Percentiles rank a stretch among this genome's conserved stretches.
phyloP scores from a whole-genome alignment of 139 green algal genomes.

The Nannochloris sp. region DNA sequence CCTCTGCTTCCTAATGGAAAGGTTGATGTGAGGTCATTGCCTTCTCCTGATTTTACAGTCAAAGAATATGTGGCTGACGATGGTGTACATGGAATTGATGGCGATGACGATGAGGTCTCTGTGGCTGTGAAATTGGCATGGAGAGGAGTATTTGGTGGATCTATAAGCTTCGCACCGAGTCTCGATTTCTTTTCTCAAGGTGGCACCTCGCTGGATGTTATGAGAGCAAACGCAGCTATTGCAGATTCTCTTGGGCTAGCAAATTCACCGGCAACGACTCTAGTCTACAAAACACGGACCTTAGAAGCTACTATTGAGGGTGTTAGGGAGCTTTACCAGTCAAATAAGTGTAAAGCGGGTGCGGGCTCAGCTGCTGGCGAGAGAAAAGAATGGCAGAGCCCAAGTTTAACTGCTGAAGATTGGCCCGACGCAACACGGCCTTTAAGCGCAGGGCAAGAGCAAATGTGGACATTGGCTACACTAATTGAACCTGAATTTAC shows the following conservation, averaged over 20 bases:
- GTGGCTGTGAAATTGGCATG: neutral
- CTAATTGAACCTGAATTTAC: neutral
- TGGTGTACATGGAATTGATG: neutral
- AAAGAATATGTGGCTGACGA: too few relatives aligned
- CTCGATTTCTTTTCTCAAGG: slow-evolving; percentile 2
- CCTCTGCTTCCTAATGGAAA: slow-evolving; percentile 24
- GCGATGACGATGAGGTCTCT: neutral
- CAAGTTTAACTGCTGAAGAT: neutral
- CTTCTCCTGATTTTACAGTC: neutral
- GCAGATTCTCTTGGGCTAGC: neutral
- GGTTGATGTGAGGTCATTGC: slow-evolving; percentile 2
- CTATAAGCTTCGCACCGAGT: too few relatives aligned
- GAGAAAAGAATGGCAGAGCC: neutral
- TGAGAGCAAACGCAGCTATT: neutral
- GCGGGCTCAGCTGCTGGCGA: neutral
- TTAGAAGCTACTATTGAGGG: neutral
- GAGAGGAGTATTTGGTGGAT: neutral
- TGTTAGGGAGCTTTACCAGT: neutral
- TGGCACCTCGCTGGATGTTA: neutral
- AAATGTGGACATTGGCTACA: slow-evolving; percentile 5
- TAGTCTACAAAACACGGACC: slow-evolving; percentile 1
- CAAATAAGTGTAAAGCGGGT: neutral
- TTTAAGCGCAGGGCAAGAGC: slow-evolving; percentile 1
- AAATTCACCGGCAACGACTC: neutral
- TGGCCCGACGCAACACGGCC: neutral